Conservation (phyloP, 2,329 filamentous ascomycete genomes). For the Pestalotiopsis sp. region DNA sequence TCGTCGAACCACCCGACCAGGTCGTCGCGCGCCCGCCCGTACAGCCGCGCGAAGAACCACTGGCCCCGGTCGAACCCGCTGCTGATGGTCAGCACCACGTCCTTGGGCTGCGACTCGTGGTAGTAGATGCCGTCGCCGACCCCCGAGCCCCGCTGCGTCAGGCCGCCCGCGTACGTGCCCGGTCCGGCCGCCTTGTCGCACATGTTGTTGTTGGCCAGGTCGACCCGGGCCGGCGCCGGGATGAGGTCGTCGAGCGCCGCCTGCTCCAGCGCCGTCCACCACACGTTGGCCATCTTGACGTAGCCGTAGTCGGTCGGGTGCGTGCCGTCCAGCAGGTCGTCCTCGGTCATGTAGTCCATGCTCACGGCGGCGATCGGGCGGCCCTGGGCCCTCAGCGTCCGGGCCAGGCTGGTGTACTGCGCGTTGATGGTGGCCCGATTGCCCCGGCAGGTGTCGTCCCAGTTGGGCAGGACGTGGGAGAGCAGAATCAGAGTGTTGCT, state of each 20-base stretch:
- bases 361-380: constrained; percentile 7
- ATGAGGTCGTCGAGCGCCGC: constrained; percentile 14
- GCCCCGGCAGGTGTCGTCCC: not conserved
- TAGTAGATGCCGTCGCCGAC: constrained; percentile 32
- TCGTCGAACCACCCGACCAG: constrained; percentile 28
- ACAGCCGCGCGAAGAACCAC: constrained; percentile 26
- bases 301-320: constrained; percentile 25
- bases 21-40: constrained; percentile 21
- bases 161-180: constrained; percentile 24
- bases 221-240: constrained; percentile 11
- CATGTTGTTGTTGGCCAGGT: constrained; percentile 3
- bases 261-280: constrained; percentile 13
- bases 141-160: constrained; percentile 32
- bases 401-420: constrained; percentile 29
- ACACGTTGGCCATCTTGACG: constrained; percentile 25
- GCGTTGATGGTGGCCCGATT: constrained; percentile 20
- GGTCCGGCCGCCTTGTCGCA: constrained; percentile 26
- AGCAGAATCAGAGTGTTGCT: constrained; percentile 33
- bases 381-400: not conserved
- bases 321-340: constrained; percentile 20
- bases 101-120: constrained; percentile 23
- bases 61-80: constrained; percentile 27
- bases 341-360: constrained; percentile 11
- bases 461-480: constrained; percentile 33
- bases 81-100: constrained; percentile 19